Base-by-base conservation (phyloP, 495 filamentous ascomycete genomes). In the Penicillium simplicissimum region DNA sequence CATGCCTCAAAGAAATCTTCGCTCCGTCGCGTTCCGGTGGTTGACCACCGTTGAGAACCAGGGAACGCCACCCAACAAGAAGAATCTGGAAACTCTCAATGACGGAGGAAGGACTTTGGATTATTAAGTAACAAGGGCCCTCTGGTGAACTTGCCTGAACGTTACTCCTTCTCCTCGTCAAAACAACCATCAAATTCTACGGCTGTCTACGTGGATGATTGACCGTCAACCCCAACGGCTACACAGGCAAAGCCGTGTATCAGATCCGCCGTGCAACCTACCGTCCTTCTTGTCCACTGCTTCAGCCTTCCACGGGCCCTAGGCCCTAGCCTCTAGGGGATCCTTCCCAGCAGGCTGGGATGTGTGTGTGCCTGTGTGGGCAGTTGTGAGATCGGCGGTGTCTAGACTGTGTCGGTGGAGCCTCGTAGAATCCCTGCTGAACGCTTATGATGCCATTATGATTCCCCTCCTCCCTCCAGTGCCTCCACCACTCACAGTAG, bases 11-110 rank as follows among this genome's bases (percentile, higher is more conserved):
- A 51, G 23, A 25, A 38, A 51, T 25, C 8, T 45, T 42, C 15
- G 14, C 56, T 69, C 67, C 67, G 67, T 57, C 33, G 17, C 35
- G 67, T 67, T 70, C 67, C 67, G 65, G 52, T 62, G 67, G 65
- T 65, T 59, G 43, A 67, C 52, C 56, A 8, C 5, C 5, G 21
- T 15, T 4, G 23, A 21, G 31, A 60, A 42, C 67, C 67, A 56
- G 43, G 64, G 64, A 4, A 28, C 35, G 17, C 34, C 52, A 10
- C 34, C 21, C 14, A 52, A 1, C 11, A 33, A 52, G 51, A 53
- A 53, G 15, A 53, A 13, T 53, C 51, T 53, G 33, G 51, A 53
- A 53, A 33, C 8, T 52, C 25, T 13, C 17, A 25, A 25, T 0
- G 28, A 31, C 3, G 6, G 4, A 31, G 6, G 28, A 31, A 6